Percentiles rank a stretch among this genome's conserved stretches.
Evolutionary conservation across 1,284 basidiomycete species (phyloP).

Genomic region (Jaminaea rosea): DNA sequence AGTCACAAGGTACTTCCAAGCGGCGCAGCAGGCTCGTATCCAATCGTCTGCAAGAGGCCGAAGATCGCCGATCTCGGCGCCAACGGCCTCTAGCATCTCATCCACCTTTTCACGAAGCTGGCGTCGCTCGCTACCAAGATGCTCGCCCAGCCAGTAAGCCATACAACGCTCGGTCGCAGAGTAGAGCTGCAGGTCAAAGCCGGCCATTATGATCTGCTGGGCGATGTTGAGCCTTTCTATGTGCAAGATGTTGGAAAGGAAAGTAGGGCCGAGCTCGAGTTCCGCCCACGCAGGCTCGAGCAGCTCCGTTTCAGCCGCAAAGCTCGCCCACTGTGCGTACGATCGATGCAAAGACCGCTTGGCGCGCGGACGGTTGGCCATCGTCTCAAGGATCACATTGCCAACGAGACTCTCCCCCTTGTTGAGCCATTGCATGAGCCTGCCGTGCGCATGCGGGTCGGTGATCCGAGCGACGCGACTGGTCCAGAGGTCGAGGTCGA

Average conservation of each 20-base stretch:
- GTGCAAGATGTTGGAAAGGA: slow-evolving; percentile 47
- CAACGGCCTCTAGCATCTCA: no score
- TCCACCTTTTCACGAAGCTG: background rate
- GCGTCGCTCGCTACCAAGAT: background rate
- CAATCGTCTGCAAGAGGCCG: no score
- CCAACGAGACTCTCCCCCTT: background rate
- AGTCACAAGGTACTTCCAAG: background rate
- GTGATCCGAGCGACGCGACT: background rate
- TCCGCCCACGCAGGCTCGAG: background rate
- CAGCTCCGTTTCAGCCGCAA: background rate
- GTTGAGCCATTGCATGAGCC: background rate
- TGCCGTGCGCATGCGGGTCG: background rate
- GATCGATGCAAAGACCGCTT: slow-evolving; percentile 19
- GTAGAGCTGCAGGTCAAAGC: slow-evolving; percentile 69
- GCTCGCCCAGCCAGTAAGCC: slow-evolving; percentile 60
- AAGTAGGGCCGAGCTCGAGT: background rate
- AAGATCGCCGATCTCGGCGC: no score
- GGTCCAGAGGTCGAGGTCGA: background rate
- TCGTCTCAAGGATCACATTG: background rate
- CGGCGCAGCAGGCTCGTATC: background rate
- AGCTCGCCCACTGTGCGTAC: slow-evolving; percentile 17
- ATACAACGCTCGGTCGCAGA: slow-evolving; percentile 59
- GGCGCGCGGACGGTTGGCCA: slow-evolving; percentile 20
- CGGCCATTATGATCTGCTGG: slow-evolving; percentile 62
- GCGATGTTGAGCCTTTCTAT: slow-evolving; percentile 58